A percentile compares a stretch with the other conserved stretches of the same genome.
phyloP scores from a whole-genome alignment of 768 basidiomycete species.

The Pleurotus pulmonarius region DNA sequence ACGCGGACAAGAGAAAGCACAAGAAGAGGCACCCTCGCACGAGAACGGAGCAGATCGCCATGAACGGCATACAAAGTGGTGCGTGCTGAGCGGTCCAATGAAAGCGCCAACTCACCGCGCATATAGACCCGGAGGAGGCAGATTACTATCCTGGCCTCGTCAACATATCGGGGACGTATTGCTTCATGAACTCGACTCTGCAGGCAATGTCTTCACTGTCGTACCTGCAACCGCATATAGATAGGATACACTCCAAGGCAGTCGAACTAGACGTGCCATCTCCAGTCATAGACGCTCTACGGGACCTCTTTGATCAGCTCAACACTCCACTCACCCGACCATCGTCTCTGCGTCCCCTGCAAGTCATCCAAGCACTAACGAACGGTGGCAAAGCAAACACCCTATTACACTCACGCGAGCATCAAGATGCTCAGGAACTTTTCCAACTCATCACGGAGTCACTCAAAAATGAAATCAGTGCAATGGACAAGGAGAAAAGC shows the following conservation, averaged over 20 bases:
- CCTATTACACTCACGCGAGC: conserved; percentile 84
- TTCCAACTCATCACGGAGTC: conserved; percentile 91
- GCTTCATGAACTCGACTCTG: conserved; percentile 96
- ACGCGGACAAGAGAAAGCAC: conserved; percentile 35
- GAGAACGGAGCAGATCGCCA: conserved; percentile 52
- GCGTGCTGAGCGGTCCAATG: neutral
- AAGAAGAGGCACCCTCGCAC: conserved; percentile 49
- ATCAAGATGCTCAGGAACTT: conserved; percentile 98
- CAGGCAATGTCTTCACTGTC: conserved; percentile 82
- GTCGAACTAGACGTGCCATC: conserved; percentile 79
- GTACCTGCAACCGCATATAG: conserved; percentile 79
- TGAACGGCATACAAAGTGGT: conserved; percentile 31
- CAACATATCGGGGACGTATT: conserved; percentile 94
- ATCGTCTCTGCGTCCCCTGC: conserved; percentile 64
- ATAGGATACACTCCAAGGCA: conserved; percentile 70
- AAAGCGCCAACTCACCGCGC: conserved; percentile 5
- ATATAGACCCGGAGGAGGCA: conserved; percentile 24
- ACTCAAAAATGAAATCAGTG: conserved; percentile 77
- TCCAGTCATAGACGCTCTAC: conserved; percentile 81
- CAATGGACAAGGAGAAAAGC: conserved; percentile 67
- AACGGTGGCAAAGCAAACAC: conserved; percentile 48
- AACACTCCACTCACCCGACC: conserved; percentile 32
- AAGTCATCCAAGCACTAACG: conserved; percentile 69
- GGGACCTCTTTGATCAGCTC: conserved; percentile 66
- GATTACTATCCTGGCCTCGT: conserved; percentile 86